Evolutionary conservation across 495 filamentous ascomycete species (phyloP), one percentile per base, ranked within the genome.

Genomic region (Cairneyella variabilis): DNA sequence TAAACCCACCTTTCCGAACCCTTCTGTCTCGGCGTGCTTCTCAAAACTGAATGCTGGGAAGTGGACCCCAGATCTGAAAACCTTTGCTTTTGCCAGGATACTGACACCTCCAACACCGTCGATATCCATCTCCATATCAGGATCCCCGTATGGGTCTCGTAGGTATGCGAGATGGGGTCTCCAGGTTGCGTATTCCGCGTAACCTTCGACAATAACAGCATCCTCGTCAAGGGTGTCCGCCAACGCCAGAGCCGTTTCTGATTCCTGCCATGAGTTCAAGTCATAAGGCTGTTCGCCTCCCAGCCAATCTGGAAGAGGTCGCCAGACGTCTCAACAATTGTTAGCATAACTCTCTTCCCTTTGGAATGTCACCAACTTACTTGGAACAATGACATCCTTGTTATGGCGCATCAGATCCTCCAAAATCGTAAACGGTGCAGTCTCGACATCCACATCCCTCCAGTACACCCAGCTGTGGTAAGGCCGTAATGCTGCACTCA

Each of bases 401-500:
- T 99, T 93, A 61, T 99, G 95, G 49, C 93, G 81, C 95, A 99
- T 99, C 27, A 99, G 68, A 71, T 99, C 95, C 67, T 99, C 95
- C 58, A 99, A 68, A 52, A 99, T 97, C 1, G 95, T 97, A 59
- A 86, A 85, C 0, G 95, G 95, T 9, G 93, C 91, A 6, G 95
- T 99, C 70, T 97, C 89, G 11, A 99, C 95, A 70, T 99, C 95
- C 20, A 93, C 95, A 74, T 99, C 95, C 69, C 95, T 80, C 95
- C 95, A 99, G 63, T 99, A 99, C 22, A 99, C 95, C 95, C 95
- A 99, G 61, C 90, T 95, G 64, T 99, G 95, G 30, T 91, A 92
- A 3, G 95, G 95, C 42, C 93, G 81, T 34, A 99, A 73, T 16
- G 95, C 92, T 21, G 95, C 92, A 61, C 90, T 96, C 53, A 99